Evolutionary conservation across 306 rosid genomes (phyloP), one percentile per base, ranked within the genome.

Genomic region (Crataegus laevigata): DNA sequence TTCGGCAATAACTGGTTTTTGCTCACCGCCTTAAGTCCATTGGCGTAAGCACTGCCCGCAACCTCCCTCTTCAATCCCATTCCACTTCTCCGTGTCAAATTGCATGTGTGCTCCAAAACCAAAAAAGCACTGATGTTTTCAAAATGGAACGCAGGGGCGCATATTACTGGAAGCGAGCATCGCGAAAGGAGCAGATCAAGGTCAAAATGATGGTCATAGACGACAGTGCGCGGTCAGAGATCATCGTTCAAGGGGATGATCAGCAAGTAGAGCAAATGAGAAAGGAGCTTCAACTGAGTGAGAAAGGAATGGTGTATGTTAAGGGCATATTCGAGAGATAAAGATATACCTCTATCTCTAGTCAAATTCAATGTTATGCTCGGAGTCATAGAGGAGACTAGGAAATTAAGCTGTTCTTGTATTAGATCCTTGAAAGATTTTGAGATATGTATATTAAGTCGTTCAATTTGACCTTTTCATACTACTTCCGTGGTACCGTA

Each of bases 1-100:
- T 26, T 88, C 50, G 97, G 98, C 82, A 91, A 94, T 82, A 89
- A 87, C 69, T 94, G 97, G 98, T 94, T 94, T 73, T 84, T 81
- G 90, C 82, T 94, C 66, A 91, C 96, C 67, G 52, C 62, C 87
- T 81, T 90, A 47, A 94, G 97, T 80, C 97, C 97, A 50, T 73
- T 89, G 69, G 93, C 98, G 96, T 94, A 86, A 91, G 98, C 85
- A 38, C 50, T 67, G 11, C 30, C 26, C 64, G 15, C 69, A 40
- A 13, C 36, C 40, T 5, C 67, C 6, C 26, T 26, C 11, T 11
- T 74, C 24, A 29, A 28, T 61, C 43, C 47, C 77, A 45, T 13
- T 47, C 15, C 19, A 47, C 19, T 45, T 14, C 24, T 29, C 12
- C 5, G 13, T 29, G 6, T 8, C 12, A 34, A 22, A 54, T 57